Conservation (phyloP, 192 early-diverging fungal genomes). For the Umbelopsis vinacea region DNA sequence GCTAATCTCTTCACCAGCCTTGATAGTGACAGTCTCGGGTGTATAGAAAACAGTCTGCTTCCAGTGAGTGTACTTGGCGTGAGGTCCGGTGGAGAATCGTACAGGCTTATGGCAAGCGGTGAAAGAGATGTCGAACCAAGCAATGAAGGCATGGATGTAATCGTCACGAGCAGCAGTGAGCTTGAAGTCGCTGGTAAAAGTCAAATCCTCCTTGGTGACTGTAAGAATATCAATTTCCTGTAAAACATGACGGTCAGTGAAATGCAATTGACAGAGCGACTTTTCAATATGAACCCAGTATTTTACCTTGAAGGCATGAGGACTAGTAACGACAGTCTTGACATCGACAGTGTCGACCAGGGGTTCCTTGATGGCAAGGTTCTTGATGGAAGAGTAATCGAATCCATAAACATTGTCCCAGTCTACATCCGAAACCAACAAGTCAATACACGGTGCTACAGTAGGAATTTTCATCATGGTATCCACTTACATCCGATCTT, state of each 20-base stretch:
- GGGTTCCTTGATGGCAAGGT: slow-evolving; percentile 84
- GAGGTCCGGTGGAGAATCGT: slow-evolving; percentile 79
- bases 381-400: slow-evolving; percentile 95
- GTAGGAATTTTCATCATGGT: too few species aligned
- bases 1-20: slow-evolving; percentile 70
- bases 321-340: slow-evolving; percentile 81
- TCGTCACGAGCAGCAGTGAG: slow-evolving; percentile 78
- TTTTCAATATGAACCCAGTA: neutral
- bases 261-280: neutral
- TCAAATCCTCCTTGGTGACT: slow-evolving; percentile 86
- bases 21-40: slow-evolving; percentile 69
- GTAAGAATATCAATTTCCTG: slow-evolving; percentile 74
- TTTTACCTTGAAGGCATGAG: slow-evolving; percentile 74
- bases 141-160: slow-evolving; percentile 90
- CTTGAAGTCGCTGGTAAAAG: slow-evolving; percentile 85
- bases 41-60: slow-evolving; percentile 99
- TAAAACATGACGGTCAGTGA: neutral
- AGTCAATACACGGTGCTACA: neutral
- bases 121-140: slow-evolving; percentile 98
- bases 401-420: slow-evolving; percentile 98
- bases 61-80: slow-evolving; percentile 97
- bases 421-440: slow-evolving; percentile 11
- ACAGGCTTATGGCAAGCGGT: slow-evolving; percentile 89
- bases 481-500: slow-evolving; percentile 74
- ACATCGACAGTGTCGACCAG: slow-evolving; percentile 95